These are phyloP conservation scores for Penicillium mononematosum DNA, from an alignment of 495 filamentous ascomycete species.

Conservation along the genomic window DNA sequence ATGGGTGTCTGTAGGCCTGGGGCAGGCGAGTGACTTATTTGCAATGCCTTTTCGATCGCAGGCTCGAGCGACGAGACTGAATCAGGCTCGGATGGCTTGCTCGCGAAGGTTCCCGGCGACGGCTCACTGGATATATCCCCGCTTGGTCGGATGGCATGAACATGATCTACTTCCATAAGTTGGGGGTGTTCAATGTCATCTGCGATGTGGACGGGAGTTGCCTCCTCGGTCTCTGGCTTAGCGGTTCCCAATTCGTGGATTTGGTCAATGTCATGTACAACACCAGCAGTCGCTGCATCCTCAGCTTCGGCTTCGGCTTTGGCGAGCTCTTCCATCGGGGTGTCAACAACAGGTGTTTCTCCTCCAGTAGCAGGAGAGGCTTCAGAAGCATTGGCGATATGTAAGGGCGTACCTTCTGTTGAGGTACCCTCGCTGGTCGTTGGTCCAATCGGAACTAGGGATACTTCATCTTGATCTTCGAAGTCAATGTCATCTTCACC, in stretches of 20 bases:
- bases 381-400: conserved; percentile 21
- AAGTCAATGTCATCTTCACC: conserved; percentile 28
- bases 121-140: conserved; percentile 44
- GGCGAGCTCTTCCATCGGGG: background rate
- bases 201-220: background rate
- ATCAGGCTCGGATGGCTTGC: conserved; percentile 66
- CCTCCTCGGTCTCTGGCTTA: conserved; percentile 15
- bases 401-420: conserved; percentile 20
- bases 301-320: conserved; percentile 16
- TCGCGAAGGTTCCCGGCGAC: conserved; percentile 62
- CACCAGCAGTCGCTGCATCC: conserved; percentile 11
- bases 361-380: conserved; percentile 1
- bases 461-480: conserved; percentile 48
- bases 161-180: conserved; percentile 14
- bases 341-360: conserved; percentile 4
- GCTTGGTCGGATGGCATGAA: conserved; percentile 27
- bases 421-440: conserved; percentile 13
- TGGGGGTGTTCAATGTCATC: conserved; percentile 13
- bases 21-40: conserved; percentile 33
- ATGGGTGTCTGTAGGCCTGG: conserved; percentile 66
- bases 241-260: conserved; percentile 6
- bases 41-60: conserved; percentile 35
- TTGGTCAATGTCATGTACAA: background rate
- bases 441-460: conserved; percentile 44
- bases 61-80: conserved; percentile 60